Evolutionary conservation across 306 rosid species (phyloP), one percentile per base, ranked within the genome.

Genomic region (Cucurbita moschata): DNA sequence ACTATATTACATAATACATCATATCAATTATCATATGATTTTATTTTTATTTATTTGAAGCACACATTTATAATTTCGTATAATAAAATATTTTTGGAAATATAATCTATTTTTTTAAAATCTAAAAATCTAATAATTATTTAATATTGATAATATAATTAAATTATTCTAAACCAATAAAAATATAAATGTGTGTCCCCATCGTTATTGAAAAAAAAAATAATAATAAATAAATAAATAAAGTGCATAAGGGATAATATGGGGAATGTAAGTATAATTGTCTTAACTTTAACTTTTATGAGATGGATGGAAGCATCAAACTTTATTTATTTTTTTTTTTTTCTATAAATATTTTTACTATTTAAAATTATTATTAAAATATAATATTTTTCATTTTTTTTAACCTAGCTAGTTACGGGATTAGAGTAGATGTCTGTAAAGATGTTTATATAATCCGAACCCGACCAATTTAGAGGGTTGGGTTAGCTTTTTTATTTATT

Each of bases 231-330:
- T 9, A 2, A 16, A 18, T 6, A 21, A 4, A 68, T 47, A 23
- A 46, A 21, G 1, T 23, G 19, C 3, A 0, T 8, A 49, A 14
- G 73, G 71, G 71, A 68, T 68, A 68, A 23, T 13, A 23, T 68
- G 13, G 73, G 73, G 73, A 68, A 68, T 68, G 73, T 68, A 46
- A 47, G 26, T 69, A 69, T 69, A 69, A 69, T 49, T 42, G 42
- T 69, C 13, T 30, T 8, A 69, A 49, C 73, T 69, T 69, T 69
- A 69, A 49, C 23, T 69, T 43, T 21, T 47, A 30, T 69, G 23
- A 69, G 13, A 69, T 46, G 7, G 42, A 69, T 46, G 42, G 58
- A 49, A 69, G 73, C 73, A 69, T 69, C 73, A 13, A 23, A 47
- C 5, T 10, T 12, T 42, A 23, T 43, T 47, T 19, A 19, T 19